A percentile compares a stretch with the other conserved stretches of the same genome.
phyloP scores from a whole-genome alignment of 495 filamentous ascomycete genomes.

The Astrothelium macrocarpum region DNA sequence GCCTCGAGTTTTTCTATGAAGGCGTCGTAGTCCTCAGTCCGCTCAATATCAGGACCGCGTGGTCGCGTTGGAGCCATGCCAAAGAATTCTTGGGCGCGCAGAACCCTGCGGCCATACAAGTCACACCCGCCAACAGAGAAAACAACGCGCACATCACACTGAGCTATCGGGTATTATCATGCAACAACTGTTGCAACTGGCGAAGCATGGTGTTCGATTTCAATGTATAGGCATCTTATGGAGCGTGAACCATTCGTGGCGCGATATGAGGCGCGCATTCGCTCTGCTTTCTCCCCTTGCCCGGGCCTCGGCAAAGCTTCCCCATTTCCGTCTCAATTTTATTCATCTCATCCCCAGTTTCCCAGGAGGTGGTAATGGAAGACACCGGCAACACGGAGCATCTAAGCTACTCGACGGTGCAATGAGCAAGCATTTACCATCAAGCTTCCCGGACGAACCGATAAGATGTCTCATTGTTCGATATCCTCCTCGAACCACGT shows the following conservation, averaged over 20 bases:
- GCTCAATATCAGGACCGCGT: slow-evolving; percentile 39
- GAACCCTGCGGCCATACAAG: slow-evolving; percentile 23
- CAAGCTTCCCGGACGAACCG: neutral
- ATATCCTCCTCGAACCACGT: neutral
- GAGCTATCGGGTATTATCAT: neutral
- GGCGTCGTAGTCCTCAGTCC: slow-evolving; percentile 54
- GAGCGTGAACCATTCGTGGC: neutral
- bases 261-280: slow-evolving; percentile 4
- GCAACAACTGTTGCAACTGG: neutral
- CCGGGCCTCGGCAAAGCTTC: too few species aligned
- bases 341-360: too few species aligned
- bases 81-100: neutral
- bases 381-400: too few species aligned
- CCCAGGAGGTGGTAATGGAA: too few species aligned
- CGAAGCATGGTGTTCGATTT: neutral
- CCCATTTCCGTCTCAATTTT: neutral
- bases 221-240: slow-evolving; percentile 3
- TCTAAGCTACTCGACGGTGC: too few species aligned
- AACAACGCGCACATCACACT: slow-evolving; percentile 8
- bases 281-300: too few species aligned
- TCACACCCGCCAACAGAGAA: slow-evolving; percentile 11
- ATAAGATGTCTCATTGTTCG: neutral
- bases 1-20: slow-evolving; percentile 56
- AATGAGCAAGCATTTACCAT: neutral
- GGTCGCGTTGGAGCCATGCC: slow-evolving; percentile 36